Conservation (phyloP, 768 basidiomycete genomes). For the Mycena chlorophos region DNA sequence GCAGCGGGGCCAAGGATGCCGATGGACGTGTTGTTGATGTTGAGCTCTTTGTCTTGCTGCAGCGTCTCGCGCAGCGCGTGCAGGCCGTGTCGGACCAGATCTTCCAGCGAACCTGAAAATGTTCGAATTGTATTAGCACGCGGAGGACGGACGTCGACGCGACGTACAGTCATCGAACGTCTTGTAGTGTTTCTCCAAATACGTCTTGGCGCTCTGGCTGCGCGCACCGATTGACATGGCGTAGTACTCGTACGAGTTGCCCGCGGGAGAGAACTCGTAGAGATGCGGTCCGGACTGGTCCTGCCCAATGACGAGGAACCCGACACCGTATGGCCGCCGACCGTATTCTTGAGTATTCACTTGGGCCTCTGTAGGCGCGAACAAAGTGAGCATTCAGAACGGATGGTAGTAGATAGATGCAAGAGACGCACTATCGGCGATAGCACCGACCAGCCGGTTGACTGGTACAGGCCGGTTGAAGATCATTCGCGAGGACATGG, state of each 20-base stretch:
- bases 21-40: constrained; percentile 89
- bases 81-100: constrained; percentile 89
- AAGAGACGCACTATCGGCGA: constrained; percentile 83
- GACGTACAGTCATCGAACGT: constrained; percentile 76
- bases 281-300: constrained; percentile 97
- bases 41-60: constrained; percentile 97
- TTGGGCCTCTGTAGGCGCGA: constrained; percentile 75
- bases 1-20: constrained; percentile 84
- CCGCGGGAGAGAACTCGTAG: constrained; percentile 97
- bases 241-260: constrained; percentile 95
- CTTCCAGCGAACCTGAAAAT: constrained; percentile 81
- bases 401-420: not conserved
- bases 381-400: not conserved
- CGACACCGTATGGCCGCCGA: constrained; percentile 95
- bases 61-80: constrained; percentile 95
- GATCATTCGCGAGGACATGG: constrained; percentile 91
- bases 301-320: constrained; percentile 94
- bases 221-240: constrained; percentile 99
- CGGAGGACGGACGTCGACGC: not conserved
- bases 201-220: constrained; percentile 98
- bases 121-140: not conserved
- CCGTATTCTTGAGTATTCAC: constrained; percentile 99
- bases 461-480: constrained; percentile 96
- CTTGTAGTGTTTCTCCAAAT: constrained; percentile 92
- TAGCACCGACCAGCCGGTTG: constrained; percentile 86